Evolutionary conservation across 208 protist genomes (phyloP).

Genomic region (Wallacemonas sp.): DNA sequence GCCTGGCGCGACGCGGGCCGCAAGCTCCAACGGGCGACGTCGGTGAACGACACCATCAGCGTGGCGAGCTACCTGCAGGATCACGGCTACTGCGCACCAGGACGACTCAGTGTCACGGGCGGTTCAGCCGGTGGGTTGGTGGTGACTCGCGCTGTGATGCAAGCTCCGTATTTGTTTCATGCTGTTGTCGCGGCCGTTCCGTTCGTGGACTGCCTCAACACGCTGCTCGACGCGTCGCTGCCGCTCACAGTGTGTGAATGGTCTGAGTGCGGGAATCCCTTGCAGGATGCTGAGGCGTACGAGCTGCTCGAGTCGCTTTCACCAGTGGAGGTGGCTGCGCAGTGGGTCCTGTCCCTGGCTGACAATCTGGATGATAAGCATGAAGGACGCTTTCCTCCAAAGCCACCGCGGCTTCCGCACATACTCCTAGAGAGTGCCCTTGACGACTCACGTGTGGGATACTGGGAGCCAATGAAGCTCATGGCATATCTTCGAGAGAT

Average conservation of each 20-base stretch:
- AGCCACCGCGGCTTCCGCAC: constrained; percentile 18
- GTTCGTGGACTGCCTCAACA: constrained; percentile 89
- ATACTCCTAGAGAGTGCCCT: constrained; percentile 65
- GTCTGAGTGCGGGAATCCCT: constrained; percentile 91
- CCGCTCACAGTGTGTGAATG: constrained; percentile 80
- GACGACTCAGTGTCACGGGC: constrained; percentile 46
- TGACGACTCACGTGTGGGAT: constrained; percentile 63
- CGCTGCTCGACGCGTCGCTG: constrained; percentile 68
- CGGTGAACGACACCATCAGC: constrained; percentile 84
- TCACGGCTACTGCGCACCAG: constrained; percentile 26
- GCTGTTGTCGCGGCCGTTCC: constrained; percentile 63
- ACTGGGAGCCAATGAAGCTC: constrained; percentile 66
- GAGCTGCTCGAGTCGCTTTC: constrained; percentile 63
- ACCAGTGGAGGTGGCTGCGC: constrained; percentile 57
- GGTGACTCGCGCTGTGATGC: constrained; percentile 65
- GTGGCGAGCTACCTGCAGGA: constrained; percentile 56
- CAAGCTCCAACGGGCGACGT: constrained; percentile 53
- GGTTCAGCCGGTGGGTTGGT: constrained; percentile 85
- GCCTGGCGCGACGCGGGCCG: constrained; percentile 62
- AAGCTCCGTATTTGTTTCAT: constrained; percentile 49
- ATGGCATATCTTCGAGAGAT: constrained; percentile 32
- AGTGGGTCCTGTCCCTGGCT: background rate
- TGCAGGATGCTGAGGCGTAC: constrained; percentile 52
- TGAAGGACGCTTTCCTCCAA: background rate
- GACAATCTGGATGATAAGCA: background rate